These are phyloP conservation scores for Plasmodium vinckei DNA, from an alignment of 169 alveolate genomes.

Conservation along the genomic window DNA sequence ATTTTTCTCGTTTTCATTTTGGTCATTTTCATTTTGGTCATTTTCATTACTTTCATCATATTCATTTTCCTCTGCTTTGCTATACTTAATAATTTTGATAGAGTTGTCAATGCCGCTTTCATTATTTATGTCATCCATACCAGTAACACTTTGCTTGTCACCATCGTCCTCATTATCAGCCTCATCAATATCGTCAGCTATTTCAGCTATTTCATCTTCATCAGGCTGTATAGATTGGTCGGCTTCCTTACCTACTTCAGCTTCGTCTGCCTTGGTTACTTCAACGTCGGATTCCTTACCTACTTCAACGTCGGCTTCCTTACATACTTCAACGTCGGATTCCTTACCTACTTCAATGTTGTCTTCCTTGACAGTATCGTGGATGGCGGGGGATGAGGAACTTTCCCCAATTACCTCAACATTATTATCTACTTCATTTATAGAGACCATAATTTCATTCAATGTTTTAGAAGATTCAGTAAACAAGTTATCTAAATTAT, in stretches of 20 bases:
- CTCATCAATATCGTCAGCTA: neutral
- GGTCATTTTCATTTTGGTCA: too few relatives aligned
- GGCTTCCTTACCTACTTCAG: neutral
- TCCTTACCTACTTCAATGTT: neutral
- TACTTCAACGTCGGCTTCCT: neutral
- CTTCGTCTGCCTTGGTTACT: neutral
- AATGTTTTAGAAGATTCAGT: constrained; percentile 16
- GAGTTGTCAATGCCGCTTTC: too few relatives aligned
- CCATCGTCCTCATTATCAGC: neutral
- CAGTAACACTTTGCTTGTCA: too few relatives aligned
- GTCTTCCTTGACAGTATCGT: neutral
- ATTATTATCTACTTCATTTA: constrained; percentile 5
- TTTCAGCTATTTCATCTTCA: neutral
- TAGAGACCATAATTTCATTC: constrained; percentile 24
- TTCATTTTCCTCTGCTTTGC: too few relatives aligned
- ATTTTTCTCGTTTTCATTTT: too few relatives aligned
- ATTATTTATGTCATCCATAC: too few relatives aligned
- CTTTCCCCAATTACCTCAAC: constrained; percentile 21
- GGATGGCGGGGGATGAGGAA: constrained; percentile 38
- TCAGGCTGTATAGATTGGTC: neutral
- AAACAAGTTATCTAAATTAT: constrained; percentile 8
- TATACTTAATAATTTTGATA: too few relatives aligned
- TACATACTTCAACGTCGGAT: too few relatives aligned
- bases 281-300: neutral
- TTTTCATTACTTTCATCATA: too few relatives aligned